Percentiles rank a stretch among this genome's conserved stretches.
phyloP scores from a whole-genome alignment of 805 yeast genomes.

The Ogataea wickerhamii region DNA sequence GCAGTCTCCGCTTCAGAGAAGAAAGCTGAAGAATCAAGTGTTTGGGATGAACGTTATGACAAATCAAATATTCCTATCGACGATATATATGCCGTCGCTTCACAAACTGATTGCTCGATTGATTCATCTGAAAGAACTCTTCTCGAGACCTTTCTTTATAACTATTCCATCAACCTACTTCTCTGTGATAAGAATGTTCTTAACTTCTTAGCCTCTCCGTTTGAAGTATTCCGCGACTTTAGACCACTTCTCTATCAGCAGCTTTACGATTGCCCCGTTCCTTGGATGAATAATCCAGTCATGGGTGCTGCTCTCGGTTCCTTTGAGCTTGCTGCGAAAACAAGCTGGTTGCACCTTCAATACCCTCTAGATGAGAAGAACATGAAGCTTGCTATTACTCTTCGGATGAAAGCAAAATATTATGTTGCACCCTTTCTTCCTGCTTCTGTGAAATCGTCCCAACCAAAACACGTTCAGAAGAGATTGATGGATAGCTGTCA shows the following conservation, averaged over 20 bases:
- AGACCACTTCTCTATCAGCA: constrained; percentile 32
- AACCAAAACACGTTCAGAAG: constrained; percentile 17
- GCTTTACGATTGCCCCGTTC: constrained; percentile 28
- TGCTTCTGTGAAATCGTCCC: constrained; percentile 6
- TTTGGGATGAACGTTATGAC: background rate
- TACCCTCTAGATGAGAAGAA: constrained; percentile 9
- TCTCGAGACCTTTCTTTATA: constrained; percentile 42
- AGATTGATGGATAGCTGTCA: constrained; percentile 16
- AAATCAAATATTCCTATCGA: constrained; percentile 1
- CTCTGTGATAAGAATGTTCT: constrained; percentile 28
- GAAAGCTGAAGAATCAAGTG: background rate
- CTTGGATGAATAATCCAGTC: constrained; percentile 41
- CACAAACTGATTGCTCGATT: constrained; percentile 1
- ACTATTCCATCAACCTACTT: constrained; percentile 36
- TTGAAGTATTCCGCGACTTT: constrained; percentile 32
- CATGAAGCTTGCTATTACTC: constrained; percentile 6
- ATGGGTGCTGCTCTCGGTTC: constrained; percentile 36
- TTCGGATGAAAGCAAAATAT: constrained; percentile 11
- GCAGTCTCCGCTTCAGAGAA: background rate
- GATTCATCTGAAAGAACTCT: constrained; percentile 31
- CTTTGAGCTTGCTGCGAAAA: constrained; percentile 35
- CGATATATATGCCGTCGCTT: constrained; percentile 3
- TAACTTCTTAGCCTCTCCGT: constrained; percentile 38
- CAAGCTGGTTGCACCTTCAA: constrained; percentile 31
- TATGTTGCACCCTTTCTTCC: constrained; percentile 19